Evolutionary conservation across 495 filamentous ascomycete species (phyloP), one percentile per base, ranked within the genome.

Genomic region (Trichocladium uniseriatum): DNA sequence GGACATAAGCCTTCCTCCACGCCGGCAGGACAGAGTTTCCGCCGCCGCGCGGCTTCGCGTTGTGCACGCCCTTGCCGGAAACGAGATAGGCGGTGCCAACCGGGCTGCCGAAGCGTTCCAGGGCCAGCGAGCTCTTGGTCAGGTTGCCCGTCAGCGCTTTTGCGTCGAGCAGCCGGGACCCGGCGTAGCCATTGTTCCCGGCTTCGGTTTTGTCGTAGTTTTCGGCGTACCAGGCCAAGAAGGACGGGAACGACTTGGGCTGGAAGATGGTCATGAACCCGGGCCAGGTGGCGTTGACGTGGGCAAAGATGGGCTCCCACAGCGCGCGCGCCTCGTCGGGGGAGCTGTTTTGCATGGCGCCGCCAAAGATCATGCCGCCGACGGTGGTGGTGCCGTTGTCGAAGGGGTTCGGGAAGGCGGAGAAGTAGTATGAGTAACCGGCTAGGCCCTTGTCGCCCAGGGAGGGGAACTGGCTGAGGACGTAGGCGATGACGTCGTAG

Each of bases 1-100:
- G 68, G 35, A 78, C 69, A 31, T 79, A 54, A 0, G 78, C 58
- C 13, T 67, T 70, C 31, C 81, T 68, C 79, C 79, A 82, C 4
- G 73, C 74, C 9, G 79, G 79, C 15, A 72, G 61, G 5, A 81
- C 70, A 0, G 78, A 64, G 27, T 61, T 64, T 21, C 67, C 57
- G 4, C 64, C 64, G 2, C 68, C 69, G 28, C 68, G 51, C 24
- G 68, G 63, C 72, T 73, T 48, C 9, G 67, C 67, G 13, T 68
- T 37, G 13, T 52, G 56, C 3, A 66, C 61, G 2, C 68, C 69
- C 43, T 61, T 54, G 3, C 68, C 68, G 0, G 61, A 56, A 1
- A 73, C 59, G 9, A 69, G 50, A 38, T 49, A 65, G 3, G 53
- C 64, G 0, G 51, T 43, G 16, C 43, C 55, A 0, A 22, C 3